Conservation (phyloP, 2,329 filamentous ascomycete species). For the Xylogone sp. region DNA sequence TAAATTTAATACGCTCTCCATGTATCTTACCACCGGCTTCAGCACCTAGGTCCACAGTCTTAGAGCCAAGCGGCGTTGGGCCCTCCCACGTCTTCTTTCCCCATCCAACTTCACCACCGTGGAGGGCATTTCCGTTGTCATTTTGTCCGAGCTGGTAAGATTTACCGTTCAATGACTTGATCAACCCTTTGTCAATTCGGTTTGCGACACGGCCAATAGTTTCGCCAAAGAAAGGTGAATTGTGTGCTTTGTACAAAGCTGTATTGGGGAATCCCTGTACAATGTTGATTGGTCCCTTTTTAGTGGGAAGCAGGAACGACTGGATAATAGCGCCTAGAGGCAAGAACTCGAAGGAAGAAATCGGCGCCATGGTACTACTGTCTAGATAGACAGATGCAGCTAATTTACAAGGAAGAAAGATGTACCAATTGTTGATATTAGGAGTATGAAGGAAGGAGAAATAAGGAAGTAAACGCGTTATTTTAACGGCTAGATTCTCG, state of each 20-base stretch:
- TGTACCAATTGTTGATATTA: too few species aligned
- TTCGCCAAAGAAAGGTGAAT: constrained; percentile 81
- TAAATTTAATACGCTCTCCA: constrained; percentile 65
- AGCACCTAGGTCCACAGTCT: constrained; percentile 40
- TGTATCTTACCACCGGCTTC: constrained; percentile 58
- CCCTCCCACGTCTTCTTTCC: constrained; percentile 75
- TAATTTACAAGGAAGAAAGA: too few species aligned
- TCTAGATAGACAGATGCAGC: too few species aligned
- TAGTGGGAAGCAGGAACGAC: constrained; percentile 59
- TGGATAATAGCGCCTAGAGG: constrained; percentile 78
- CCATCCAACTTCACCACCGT: constrained; percentile 74
- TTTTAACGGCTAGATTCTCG: background rate
- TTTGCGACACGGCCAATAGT: constrained; percentile 88
- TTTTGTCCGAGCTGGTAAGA: constrained; percentile 70
- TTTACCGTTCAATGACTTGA: constrained; percentile 68
- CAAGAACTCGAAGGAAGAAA: constrained; percentile 56
- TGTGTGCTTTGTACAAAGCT: constrained; percentile 71
- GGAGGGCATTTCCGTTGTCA: constrained; percentile 71
- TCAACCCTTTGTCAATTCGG: constrained; percentile 68
- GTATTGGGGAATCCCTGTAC: constrained; percentile 80
- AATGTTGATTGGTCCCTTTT: constrained; percentile 69
- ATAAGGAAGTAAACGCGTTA: background rate
- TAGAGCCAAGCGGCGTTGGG: constrained; percentile 56
- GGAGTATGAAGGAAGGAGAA: background rate
- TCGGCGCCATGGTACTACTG: background rate